A percentile compares a stretch with the other conserved stretches of the same genome.
Conservation (phyloP, 306 rosid genomes). For the Trifolium repens region DNA sequence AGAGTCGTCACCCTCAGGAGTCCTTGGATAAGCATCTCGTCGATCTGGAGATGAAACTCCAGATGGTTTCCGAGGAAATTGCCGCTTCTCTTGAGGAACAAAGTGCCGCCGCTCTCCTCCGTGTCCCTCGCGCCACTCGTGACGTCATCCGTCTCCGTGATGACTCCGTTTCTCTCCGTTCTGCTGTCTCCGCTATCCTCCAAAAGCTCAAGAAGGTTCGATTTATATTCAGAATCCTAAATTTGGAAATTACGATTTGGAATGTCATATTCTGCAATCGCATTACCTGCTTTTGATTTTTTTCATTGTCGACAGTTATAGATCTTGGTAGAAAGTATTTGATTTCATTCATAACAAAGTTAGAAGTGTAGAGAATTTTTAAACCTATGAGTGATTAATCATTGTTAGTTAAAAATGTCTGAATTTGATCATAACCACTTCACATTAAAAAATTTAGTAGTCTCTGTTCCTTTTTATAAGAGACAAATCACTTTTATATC, state of each 20-base stretch:
- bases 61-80: constrained; percentile 93
- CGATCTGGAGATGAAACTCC: constrained; percentile 95
- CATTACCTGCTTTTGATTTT: constrained; percentile 14
- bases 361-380: no score
- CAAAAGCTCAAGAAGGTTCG: constrained; percentile 88
- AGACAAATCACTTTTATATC: no score
- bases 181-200: constrained; percentile 83
- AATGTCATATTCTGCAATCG: background rate
- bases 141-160: constrained; percentile 93
- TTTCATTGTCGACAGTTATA: constrained; percentile 8
- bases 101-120: constrained; percentile 88
- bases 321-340: constrained; percentile 10
- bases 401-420: no score
- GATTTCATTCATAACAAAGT: background rate
- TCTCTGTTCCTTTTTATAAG: no score
- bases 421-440: background rate
- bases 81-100: constrained; percentile 93
- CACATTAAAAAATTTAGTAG: no score
- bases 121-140: constrained; percentile 93
- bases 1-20: constrained; percentile 86
- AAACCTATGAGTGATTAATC: no score
- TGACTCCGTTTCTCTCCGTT: constrained; percentile 88
- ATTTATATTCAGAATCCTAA: no score
- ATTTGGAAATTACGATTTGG: no score
- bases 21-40: constrained; percentile 80